Base-by-base conservation (phyloP, 208 protist species). In the Trypanosoma rangeli region DNA sequence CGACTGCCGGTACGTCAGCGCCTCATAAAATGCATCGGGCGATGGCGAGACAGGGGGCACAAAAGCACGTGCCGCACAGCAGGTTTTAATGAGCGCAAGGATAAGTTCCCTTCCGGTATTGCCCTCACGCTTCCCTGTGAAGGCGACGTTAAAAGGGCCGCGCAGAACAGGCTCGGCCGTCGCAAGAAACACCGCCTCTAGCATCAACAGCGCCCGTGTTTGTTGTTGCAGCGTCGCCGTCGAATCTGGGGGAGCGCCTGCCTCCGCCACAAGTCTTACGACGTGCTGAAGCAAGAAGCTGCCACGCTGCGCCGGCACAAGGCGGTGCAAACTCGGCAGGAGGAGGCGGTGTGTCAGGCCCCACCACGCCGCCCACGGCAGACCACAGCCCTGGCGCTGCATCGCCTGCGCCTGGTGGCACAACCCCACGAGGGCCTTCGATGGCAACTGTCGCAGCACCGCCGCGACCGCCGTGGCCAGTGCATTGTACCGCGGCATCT, bases 71-170 rank as follows among this genome's bases (percentile, higher is more conserved):
- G 74, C 72, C 53, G 66, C 33, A 72, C 72, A 61, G 13, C 84
- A 85, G 24, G 79, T 62, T 55, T 92, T 76, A 71, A 97, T 94
- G 15, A 97, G 54, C 31, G 76, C 78, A 16, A 82, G 61, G 1
- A 86, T 94, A 0, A 98, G 66, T 70, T 97, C 92, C 20, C 86
- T 96, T 0, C 93, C 91, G n/a, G 37, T 18, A 84, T 83, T n/a
- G 18, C 24, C 56, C 59, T 42, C 31, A 22, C 55, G 15, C 58
- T 35, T 28, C 7, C 31, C 60, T n/a, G 70, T 72, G 64, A 82
- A 94, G 48, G 73, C 70, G 10, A 33, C 64, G 57, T 90, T 93
- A 50, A 95, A 78, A 10, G 64, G 50, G 20, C 80, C 83, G 18
- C 78, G 78, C 10, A 94, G 77, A 4, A 60, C 68, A 1, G 49